Evolutionary conservation across 306 rosid genomes (phyloP).

Genomic region (Ormosia semicastrata): DNA sequence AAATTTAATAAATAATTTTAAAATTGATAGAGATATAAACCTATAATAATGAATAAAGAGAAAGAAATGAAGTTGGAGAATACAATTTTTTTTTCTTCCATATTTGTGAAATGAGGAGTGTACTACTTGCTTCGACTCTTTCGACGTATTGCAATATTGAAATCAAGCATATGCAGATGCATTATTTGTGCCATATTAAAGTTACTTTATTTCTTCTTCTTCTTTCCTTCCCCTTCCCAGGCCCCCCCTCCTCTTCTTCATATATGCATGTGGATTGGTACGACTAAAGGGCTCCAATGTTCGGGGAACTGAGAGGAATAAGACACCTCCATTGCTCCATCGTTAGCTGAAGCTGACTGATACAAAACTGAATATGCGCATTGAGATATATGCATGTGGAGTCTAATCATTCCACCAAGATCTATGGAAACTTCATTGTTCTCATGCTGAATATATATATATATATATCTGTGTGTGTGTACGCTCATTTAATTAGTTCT

Average conservation of each 20-base stretch:
- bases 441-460: neutral
- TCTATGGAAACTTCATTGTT: slow-evolving; percentile 19
- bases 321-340: neutral
- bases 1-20: too few relatives aligned
- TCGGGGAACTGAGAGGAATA: slow-evolving; percentile 8
- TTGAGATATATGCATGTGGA: slow-evolving; percentile 30
- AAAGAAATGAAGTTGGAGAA: neutral
- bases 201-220: neutral
- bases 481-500: neutral
- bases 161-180: neutral
- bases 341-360: neutral
- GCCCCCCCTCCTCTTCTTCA: slow-evolving; percentile 24
- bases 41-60: neutral
- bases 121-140: neutral
- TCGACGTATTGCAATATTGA: neutral
- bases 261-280: slow-evolving; percentile 40
- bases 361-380: slow-evolving; percentile 10
- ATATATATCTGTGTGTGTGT: too few relatives aligned
- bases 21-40: too few relatives aligned
- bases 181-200: neutral
- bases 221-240: neutral
- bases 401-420: slow-evolving; percentile 20
- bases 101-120: neutral
- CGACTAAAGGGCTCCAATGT: slow-evolving; percentile 23
- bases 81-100: neutral